Base-by-base conservation (phyloP, 768 basidiomycete species). In the Boletales sp. region DNA sequence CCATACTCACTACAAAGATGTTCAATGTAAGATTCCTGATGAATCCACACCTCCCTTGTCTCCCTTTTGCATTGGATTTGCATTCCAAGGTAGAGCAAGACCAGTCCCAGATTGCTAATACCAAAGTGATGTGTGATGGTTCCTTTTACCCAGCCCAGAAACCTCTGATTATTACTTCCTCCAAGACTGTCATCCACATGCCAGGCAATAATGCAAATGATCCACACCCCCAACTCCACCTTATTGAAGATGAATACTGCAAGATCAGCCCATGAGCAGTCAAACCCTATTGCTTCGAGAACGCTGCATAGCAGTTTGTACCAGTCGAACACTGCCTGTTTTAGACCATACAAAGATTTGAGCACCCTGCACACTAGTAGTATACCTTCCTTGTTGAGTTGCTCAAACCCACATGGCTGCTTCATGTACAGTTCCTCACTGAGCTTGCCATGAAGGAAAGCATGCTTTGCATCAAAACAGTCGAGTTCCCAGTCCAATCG, bases 401-500 rank as follows among this genome's bases (percentile, higher is more conserved):
- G 63, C 10, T 63, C 39, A 44, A 64, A 72, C 0, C 68, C 64
- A 0, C 55, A 50, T 0, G 73, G 73, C 51, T 74, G 71, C 7
- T 48, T 33, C 66, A 76, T 71, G 42, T 69, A 75, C 0, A 76
- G 70, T 1, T 30, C 41, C 25, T 53, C 47, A 2, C 35, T 31
- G 0, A 53, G 28, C 25, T 48, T 44, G 8, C 52, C 52, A n/a
- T 43, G 35, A 0, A 53, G 21, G n/a, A 52, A 52, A 0, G 40
- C 45, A 2, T 40, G 8, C 10, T 46, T 52, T 7, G 45, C 45
- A 37, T 52, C 40, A 30, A 47, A 42, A 12, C 44, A 45, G 11
- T 52, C 17, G 0, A 52, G 39, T 7, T 47, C 51, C 51, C 45
- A 52, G 39, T 47, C 32, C 2, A 34, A 4, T 4, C 18, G 8